Evolutionary conservation across 345 rosid species (phyloP).

Genomic region (Schrenkiella parvula): DNA sequence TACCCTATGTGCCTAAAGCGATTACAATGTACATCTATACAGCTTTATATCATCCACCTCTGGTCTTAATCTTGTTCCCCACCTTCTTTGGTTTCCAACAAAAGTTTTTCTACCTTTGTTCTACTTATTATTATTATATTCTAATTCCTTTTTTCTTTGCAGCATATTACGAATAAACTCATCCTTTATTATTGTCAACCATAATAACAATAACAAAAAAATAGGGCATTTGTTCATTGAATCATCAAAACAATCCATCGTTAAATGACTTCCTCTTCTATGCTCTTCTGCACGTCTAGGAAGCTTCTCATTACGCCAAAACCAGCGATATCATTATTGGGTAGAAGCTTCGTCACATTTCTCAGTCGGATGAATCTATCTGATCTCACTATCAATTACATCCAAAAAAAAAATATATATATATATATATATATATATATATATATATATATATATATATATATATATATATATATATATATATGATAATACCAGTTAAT

Average conservation of each 20-base stretch:
- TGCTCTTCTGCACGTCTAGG: background rate
- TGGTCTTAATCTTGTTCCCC: constrained; percentile 12
- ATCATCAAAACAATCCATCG: background rate
- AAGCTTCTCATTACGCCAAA: constrained; percentile 1
- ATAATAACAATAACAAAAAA: background rate
- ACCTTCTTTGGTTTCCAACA: constrained; percentile 21
- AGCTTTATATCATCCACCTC: background rate
- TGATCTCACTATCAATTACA: background rate
- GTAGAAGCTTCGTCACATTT: background rate
- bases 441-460: background rate
- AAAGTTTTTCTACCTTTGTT: background rate
- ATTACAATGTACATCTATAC: background rate
- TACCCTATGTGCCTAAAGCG: background rate
- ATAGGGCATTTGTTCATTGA: background rate
- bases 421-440: background rate
- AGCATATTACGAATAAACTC: background rate
- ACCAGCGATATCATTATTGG: background rate
- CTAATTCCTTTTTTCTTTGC: background rate
- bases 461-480: background rate
- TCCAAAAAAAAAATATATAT: background rate
- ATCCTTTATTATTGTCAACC: background rate
- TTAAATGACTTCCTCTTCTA: background rate
- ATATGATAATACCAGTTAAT: background rate
- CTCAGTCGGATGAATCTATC: background rate
- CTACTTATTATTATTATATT: background rate